Percentiles rank a stretch among this genome's conserved stretches.
Conservation (phyloP, 768 basidiomycete genomes). For the Lactarius deliciosus region DNA sequence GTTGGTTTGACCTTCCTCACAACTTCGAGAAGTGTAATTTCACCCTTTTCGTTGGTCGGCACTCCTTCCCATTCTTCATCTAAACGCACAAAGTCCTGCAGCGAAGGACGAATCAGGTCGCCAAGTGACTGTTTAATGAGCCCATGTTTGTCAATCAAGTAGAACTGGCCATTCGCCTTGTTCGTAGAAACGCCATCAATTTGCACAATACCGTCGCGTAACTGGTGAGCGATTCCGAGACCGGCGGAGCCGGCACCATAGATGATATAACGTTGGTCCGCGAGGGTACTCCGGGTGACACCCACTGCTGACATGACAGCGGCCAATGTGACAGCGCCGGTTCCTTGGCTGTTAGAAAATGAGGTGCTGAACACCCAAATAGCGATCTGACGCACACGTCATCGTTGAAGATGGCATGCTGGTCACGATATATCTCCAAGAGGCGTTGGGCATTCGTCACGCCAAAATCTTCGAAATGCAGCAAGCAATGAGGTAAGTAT, state of each 20-base stretch:
- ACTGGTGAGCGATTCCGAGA: slow-evolving; percentile 71
- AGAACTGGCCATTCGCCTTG: slow-evolving; percentile 68
- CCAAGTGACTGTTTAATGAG: slow-evolving; percentile 55
- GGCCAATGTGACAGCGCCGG: slow-evolving; percentile 73
- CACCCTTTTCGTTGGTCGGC: slow-evolving; percentile 39
- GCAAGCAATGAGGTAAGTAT: slow-evolving; percentile 59
- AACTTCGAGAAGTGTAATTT: slow-evolving; percentile 61
- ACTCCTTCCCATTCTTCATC: slow-evolving; percentile 55
- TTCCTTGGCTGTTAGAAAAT: slow-evolving; percentile 55
- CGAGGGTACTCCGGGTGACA: slow-evolving; percentile 60
- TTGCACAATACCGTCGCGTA: slow-evolving; percentile 72
- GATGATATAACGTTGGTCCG: slow-evolving; percentile 74
- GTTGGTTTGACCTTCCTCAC: slow-evolving; percentile 75
- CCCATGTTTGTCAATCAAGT: slow-evolving; percentile 68
- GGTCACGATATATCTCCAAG: slow-evolving; percentile 57
- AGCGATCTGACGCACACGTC: slow-evolving; percentile 55
- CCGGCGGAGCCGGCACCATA: slow-evolving; percentile 85
- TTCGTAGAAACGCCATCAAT: slow-evolving; percentile 47
- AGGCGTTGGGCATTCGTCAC: slow-evolving; percentile 71
- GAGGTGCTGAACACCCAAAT: not conserved
- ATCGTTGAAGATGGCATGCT: slow-evolving; percentile 80
- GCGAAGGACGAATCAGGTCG: slow-evolving; percentile 44
- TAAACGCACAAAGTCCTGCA: slow-evolving; percentile 56
- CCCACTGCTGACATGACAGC: slow-evolving; percentile 66
- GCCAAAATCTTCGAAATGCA: slow-evolving; percentile 89